Percentiles rank a stretch among this genome's conserved stretches.
Evolutionary conservation across 768 basidiomycete species (phyloP).

Genomic region (Tricholoma flavovirens): DNA sequence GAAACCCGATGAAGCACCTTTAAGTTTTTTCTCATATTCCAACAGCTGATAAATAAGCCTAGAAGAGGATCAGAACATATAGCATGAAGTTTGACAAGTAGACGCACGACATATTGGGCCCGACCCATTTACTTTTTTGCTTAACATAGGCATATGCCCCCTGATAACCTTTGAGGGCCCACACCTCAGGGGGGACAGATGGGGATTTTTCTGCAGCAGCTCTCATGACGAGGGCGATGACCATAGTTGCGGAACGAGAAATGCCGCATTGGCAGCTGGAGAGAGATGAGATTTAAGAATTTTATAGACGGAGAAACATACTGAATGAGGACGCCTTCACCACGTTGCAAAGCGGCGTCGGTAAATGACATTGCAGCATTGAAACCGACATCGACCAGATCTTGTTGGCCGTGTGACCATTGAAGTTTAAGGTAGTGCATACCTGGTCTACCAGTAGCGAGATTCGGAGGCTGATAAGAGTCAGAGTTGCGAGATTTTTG

Average conservation of each 20-base stretch:
- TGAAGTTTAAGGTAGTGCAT: conserved; percentile 86
- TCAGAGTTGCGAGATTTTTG: conserved; percentile 30
- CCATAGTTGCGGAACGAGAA: conserved; percentile 83
- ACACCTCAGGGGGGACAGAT: conserved; percentile 66
- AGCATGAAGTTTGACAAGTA: conserved; percentile 9
- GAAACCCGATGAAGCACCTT: conserved; percentile 39
- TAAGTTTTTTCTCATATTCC: conserved; percentile 80
- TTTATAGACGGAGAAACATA: conserved; percentile 35
- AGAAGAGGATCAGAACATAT: conserved; percentile 15
- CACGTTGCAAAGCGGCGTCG: conserved; percentile 68
- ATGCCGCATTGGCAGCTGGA: conserved; percentile 90
- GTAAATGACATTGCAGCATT: conserved; percentile 75
- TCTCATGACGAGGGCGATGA: conserved; percentile 90
- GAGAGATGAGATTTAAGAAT: conserved; percentile 17
- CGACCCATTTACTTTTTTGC: conserved; percentile 79
- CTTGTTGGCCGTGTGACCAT: conserved; percentile 93
- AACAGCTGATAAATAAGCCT: conserved; percentile 91
- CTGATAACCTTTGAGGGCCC: conserved; percentile 83
- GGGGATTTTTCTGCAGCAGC: conserved; percentile 70
- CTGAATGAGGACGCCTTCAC: conserved; percentile 82
- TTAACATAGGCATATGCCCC: conserved; percentile 87
- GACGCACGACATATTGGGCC: conserved; percentile 91
- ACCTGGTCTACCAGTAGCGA: conserved; percentile 62
- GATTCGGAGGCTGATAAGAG: conserved; percentile 61
- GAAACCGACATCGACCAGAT: conserved; percentile 77